phyloP scores from a whole-genome alignment of 163 green algal genomes.

The Scenedesmus sp. region DNA sequence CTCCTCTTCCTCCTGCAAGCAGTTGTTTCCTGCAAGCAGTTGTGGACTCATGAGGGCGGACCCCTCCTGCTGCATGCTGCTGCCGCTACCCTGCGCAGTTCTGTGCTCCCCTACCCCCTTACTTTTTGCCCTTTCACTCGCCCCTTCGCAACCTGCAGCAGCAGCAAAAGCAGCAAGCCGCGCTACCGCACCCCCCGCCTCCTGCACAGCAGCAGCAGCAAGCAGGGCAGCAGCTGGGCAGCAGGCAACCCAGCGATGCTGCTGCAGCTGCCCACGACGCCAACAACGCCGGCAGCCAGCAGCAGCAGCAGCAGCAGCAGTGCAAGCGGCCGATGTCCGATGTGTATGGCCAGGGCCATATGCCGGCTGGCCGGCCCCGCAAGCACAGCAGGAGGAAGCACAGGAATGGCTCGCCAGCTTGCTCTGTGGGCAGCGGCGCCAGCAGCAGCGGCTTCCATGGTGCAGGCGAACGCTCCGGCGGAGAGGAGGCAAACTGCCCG shows the following conservation, averaged over 20 bases:
- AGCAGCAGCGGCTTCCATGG: slow-evolving; percentile 62
- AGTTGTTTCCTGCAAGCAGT: slow-evolving; percentile 1
- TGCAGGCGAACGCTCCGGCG: slow-evolving; percentile 56
- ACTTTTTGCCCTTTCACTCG: slow-evolving; percentile 4
- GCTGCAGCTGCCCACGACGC: not conserved
- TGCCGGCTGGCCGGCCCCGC: slow-evolving; percentile 14
- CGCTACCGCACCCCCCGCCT: not conserved
- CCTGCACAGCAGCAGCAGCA: not conserved
- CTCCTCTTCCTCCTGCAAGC: not conserved
- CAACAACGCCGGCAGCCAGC: not conserved
- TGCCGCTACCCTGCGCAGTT: not conserved
- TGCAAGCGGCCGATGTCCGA: slow-evolving; percentile 30
- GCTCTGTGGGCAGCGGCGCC: slow-evolving; percentile 57
- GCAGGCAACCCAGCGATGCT: not conserved
- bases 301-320: slow-evolving; percentile 14
- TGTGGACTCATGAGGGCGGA: not conserved
- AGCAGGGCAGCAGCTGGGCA: not conserved
- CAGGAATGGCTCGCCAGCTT: slow-evolving; percentile 16
- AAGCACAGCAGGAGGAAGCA: slow-evolving; percentile 47
- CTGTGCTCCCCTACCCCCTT: slow-evolving; percentile 22
- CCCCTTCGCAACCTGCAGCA: not conserved
- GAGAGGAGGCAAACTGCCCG: slow-evolving; percentile 61
- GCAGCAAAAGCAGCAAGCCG: not conserved
- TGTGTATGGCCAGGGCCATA: not conserved
- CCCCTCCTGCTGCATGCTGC: not conserved